Evolutionary conservation across 2,329 filamentous ascomycete genomes (phyloP), one percentile per base, ranked within the genome.

Genomic region (Colletotrichum tropicale): DNA sequence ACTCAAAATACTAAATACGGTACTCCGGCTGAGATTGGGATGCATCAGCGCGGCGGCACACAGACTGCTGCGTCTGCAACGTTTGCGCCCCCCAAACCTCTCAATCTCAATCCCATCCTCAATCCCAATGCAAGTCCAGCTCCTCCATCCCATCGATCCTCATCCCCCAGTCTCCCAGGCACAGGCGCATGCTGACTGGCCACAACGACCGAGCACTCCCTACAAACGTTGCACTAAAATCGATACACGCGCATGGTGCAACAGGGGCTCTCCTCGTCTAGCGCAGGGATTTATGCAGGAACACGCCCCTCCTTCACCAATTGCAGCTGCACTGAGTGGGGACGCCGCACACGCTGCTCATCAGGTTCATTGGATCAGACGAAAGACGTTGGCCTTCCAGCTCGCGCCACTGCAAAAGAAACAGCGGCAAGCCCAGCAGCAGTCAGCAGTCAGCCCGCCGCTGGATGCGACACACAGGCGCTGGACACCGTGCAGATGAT

Each of bases 231-330:
- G 61, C 71, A 76, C 74, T 75, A 71, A 71, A 70, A 66, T 62
- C 60, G 71, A 70, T 48, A 69, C 74, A 64, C 68, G 38, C 43
- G 61, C 61, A 76, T 62, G 36, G 65, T 62, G 26, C n/a, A 66
- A 66, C 74, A 76, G 62, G 74, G 74, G 60, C 48, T 28, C 15
- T 52, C 74, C 74, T 66, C 36, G 74, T 48, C 61, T 67, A 67
- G 55, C 55, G 73, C 76, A 70, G 32, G 69, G 76, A 70, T 77
- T 66, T 64, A 52, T 76, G 74, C 74, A 77, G 76, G 76, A 77
- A 77, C 76, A 74, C 74, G 74, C 76, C 70, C 70, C 76, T 76
- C 58, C 70, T 32, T 52, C n/a, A 55, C 56, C 43, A 18, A 32
- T 28, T 16, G 43, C 36, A 38, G 73, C 68, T 71, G 34, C 60